phyloP scores from a whole-genome alignment of 1,284 basidiomycete species.

The Malassezia equina region DNA sequence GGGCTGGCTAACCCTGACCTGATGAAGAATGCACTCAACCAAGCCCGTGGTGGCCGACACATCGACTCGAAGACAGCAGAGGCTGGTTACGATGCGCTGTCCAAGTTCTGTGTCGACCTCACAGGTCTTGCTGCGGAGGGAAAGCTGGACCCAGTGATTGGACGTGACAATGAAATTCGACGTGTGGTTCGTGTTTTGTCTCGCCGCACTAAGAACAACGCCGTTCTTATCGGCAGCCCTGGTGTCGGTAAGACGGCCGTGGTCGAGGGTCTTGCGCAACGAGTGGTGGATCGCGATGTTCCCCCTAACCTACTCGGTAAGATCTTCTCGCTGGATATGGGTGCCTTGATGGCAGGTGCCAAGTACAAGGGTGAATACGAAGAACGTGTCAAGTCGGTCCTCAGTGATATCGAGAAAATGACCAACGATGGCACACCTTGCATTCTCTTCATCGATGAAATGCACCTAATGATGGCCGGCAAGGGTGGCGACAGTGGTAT shows the following conservation, averaged over 20 bases:
- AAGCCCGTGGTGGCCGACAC: slow-evolving; percentile 67
- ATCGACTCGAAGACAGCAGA: slow-evolving; percentile 66
- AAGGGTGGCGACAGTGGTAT: slow-evolving; percentile 37
- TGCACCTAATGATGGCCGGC: slow-evolving; percentile 46
- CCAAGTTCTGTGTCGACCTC: slow-evolving; percentile 50
- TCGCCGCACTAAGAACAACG: slow-evolving; percentile 73
- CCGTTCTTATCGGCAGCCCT: slow-evolving; percentile 66
- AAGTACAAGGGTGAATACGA: slow-evolving; percentile 97
- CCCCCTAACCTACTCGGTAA: slow-evolving; percentile 75
- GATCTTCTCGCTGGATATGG: slow-evolving; percentile 76
- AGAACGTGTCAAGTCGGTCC: slow-evolving; percentile 84
- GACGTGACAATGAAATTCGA: slow-evolving; percentile 47
- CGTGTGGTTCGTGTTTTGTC: slow-evolving; percentile 46
- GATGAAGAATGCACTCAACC: slow-evolving; percentile 68
- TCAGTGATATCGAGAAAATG: slow-evolving; percentile 83
- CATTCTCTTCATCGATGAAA: slow-evolving; percentile 90
- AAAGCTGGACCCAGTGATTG: slow-evolving; percentile 56
- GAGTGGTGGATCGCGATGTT: slow-evolving; percentile 88
- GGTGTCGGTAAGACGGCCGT: slow-evolving; percentile 57
- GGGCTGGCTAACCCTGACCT: slow-evolving; percentile 60
- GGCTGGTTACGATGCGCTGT: slow-evolving; percentile 45
- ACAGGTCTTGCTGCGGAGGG: slow-evolving; percentile 55
- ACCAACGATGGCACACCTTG: slow-evolving; percentile 70
- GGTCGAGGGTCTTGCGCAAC: slow-evolving; percentile 87
- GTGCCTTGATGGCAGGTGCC: slow-evolving; percentile 87